Base-by-base conservation (phyloP, 805 yeast species). In the Starmerella sirachaensis region DNA sequence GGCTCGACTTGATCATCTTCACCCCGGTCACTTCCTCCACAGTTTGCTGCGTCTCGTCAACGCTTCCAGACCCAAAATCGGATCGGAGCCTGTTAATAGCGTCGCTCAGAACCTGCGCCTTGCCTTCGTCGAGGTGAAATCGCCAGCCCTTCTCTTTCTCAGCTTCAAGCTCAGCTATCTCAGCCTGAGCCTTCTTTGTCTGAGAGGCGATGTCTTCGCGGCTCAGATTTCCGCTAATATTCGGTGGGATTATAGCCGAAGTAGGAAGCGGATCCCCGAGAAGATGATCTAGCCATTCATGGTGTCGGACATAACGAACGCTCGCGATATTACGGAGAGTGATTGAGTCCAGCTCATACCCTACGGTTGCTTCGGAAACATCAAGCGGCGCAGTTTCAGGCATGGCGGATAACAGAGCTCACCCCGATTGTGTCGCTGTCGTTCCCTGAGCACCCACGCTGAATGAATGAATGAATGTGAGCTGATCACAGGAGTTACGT, bases 231-330 rank as follows among this genome's bases (percentile, higher is more conserved):
- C 37, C 33, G 10, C 37, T 38, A 9, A 51, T 23, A 18, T 36
- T 24, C n/a, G 53, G 53, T 16, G 52, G 46, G 6, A 31, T 17
- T 12, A 56, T 49, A 12, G 49, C 46, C 16, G 44, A 38, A 3
- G 53, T 48, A 14, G 59, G 54, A 18, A 55, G 35, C 3, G 64
- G 61, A 21, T 57, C 49, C 12, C 65, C 68, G 12, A 64, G 42
- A 3, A 61, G 55, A 22, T 59, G 59, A 42, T 60, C 64, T 49
- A 63, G 58, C 66, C 68, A 64, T 39, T 63, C 68, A 43, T 63
- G 66, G 42, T 63, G 65, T 16, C 65, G 51, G 12, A 63, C 61
- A 36, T 59, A 63, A 16, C 68, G 52, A 29, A 59, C 56, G 19
- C 63, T 59, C 13, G 66, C 60, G n/a, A 63, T 59, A 34, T 63